Evolutionary conservation across 2,329 filamentous ascomycete species (phyloP), one percentile per base, ranked within the genome.

Genomic region (Phialocephala sp.): DNA sequence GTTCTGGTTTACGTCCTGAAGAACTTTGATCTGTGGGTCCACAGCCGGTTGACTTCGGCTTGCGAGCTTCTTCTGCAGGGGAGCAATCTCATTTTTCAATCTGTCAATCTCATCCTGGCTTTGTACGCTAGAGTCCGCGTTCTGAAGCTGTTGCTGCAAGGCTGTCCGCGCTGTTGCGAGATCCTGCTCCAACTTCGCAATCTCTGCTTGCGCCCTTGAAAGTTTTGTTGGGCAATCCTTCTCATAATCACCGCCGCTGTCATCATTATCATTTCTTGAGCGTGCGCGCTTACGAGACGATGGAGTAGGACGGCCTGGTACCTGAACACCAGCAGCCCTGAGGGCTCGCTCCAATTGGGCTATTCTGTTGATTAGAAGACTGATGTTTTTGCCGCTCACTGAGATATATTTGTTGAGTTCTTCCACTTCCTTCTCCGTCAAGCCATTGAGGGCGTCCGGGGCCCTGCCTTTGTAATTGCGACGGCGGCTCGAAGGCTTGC

Each of bases 261-360:
- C 20, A 20, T 20, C 45, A 14, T 11, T 22, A 50, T 20, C 22
- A 8, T 50, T n/a, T 2, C 24, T 11, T 24, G 45, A 50, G 3
- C 45, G 45, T 12, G n/a, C n/a, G 8, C 45, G 45, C 20, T 50
- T 50, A 11, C n/a, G 15, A 50, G 45, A 50, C 11, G 8, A 9
- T 50, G 22, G 45, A 50, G 45, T 50, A 18, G 45, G 45, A 20
- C 45, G 24, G n/a, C 45, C 45, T 24, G 45, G 45, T 50, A 50
- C 45, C 22, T 50, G 45, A 24, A 50, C 20, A 27, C 45, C 45
- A 22, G n/a, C 45, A 27, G 45, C n/a, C 22, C 45, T 22, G 45
- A 50, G 45, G 9, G 45, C 3, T 24, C 9, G 15, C 12, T 50
- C 45, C 41, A 43, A 43, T 43, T 43, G 41, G 18, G 41, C 15